These are phyloP conservation scores for Bryoerythrophyllum caledonicum DNA, from an alignment of 225 moss, liverwort and hornwort species.

Conservation along the genomic window DNA sequence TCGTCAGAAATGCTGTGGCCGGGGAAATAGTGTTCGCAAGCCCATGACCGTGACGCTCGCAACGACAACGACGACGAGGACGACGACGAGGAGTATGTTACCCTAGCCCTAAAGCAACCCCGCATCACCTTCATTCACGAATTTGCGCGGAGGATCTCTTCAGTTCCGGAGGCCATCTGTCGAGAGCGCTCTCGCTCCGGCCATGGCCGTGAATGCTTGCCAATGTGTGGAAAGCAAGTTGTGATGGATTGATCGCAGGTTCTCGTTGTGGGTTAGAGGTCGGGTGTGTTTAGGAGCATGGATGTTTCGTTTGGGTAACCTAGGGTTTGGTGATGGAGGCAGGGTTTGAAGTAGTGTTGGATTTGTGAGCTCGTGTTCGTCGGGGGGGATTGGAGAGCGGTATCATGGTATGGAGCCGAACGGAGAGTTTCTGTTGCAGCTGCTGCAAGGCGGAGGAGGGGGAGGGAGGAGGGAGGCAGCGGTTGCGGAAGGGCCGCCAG, in stretches of 20 bases:
- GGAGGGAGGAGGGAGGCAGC: constrained; percentile 36
- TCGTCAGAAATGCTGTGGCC: constrained; percentile 2
- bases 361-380: not conserved
- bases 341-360: too few species aligned
- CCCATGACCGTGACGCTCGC: constrained; percentile 21
- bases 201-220: too few species aligned
- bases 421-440: constrained; percentile 79
- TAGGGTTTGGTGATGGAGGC: too few species aligned
- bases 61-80: too few species aligned
- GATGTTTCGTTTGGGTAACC: too few species aligned
- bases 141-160: too few species aligned
- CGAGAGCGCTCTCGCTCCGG: too few species aligned
- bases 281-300: too few species aligned
- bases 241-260: too few species aligned
- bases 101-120: constrained; percentile 42
- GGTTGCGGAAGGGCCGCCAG: constrained; percentile 39
- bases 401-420: constrained; percentile 67
- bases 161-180: too few species aligned
- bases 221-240: too few species aligned
- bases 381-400: constrained; percentile 64
- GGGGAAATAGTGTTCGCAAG: not conserved
- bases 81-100: not conserved
- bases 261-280: too few species aligned
- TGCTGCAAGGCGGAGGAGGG: constrained; percentile 63
- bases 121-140: not conserved